Evolutionary conservation across 2,329 filamentous ascomycete genomes (phyloP), one percentile per base, ranked within the genome.

Genomic region (Apiospora rasikravindrae): DNA sequence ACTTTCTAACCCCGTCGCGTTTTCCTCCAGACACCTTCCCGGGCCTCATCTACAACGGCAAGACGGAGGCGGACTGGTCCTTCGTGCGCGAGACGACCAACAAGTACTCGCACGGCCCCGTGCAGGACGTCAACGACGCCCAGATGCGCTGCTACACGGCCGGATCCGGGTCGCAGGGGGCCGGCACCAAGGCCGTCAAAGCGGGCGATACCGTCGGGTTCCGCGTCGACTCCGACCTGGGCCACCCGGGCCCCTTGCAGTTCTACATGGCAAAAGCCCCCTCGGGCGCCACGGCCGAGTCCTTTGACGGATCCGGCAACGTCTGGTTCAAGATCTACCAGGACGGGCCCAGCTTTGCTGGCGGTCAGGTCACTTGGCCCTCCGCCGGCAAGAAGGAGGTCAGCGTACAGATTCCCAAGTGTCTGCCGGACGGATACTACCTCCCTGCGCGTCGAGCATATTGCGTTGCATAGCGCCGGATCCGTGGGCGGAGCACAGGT

Each of bases 391-490:
- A 77, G 44, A 79, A 85, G 71, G 78, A 79, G 68, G 83, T 86
- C 49, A 81, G 78, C 49, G 83, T 87, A 2, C 57, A 64, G 83
- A 87, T 69, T 84, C 85, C 19, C 76, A 47, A 84, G 83, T 71
- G 82, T 86, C 24, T 80, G 82, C 0, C 76, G 83, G 77, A 84
- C 26, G 86, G 86, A 70, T 84, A 87, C 72, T 87, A 87, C 75
- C 82, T 87, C 37, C 37, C 77, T 87, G 5, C 83, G 86, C n/a
- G 83, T 84, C 24, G 86, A 87, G 77, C 85, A 87, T 73, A 83
- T 87, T 71, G 85, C 81, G 6, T 81, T 87, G 10, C 86, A 87
- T 77, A 79, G 77, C 67, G 85, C 86, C 2, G 77, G 81, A 44
- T 75, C 76, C 7, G 77, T 77, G 5, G 82, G 83, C 3, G 85